phyloP scores from a whole-genome alignment of 2,329 filamentous ascomycete species.

The Aspergillus felis region DNA sequence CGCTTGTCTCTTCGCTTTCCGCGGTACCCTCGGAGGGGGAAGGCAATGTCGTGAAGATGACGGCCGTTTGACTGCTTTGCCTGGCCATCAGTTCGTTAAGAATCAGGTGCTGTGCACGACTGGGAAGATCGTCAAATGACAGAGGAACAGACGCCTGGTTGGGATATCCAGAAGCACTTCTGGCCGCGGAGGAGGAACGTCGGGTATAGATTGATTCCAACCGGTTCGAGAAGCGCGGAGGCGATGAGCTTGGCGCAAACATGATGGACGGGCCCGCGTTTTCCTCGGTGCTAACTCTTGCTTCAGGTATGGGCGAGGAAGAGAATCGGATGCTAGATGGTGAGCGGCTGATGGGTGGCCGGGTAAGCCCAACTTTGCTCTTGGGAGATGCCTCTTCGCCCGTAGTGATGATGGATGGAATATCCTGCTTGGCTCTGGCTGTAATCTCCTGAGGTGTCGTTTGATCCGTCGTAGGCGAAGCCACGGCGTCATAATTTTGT shows the following conservation, averaged over 20 bases:
- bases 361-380: conserved; percentile 14
- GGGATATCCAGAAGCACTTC: conserved; percentile 45
- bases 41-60: conserved; percentile 78
- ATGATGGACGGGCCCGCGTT: conserved; percentile 67
- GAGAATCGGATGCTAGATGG: conserved; percentile 54
- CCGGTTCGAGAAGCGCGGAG: conserved; percentile 25
- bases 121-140: conserved; percentile 82
- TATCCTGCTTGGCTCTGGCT: conserved; percentile 2
- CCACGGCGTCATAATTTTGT: not conserved
- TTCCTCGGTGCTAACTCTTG: conserved; percentile 62
- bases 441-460: not conserved
- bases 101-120: conserved; percentile 79
- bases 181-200: conserved; percentile 22
- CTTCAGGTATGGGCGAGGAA: conserved; percentile 68
- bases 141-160: conserved; percentile 63
- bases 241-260: conserved; percentile 56
- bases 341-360: conserved; percentile 26
- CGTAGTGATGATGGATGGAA: conserved; percentile 25
- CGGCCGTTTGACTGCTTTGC: conserved; percentile 67
- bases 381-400: conserved; percentile 21
- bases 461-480: not conserved
- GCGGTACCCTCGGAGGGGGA: conserved; percentile 75
- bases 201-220: conserved; percentile 38
- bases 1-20: conserved; percentile 63
- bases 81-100: conserved; percentile 76